Percentiles rank a stretch among this genome's conserved stretches.
Evolutionary conservation across 306 rosid genomes (phyloP).

Genomic region (Fragaria ananassa): DNA sequence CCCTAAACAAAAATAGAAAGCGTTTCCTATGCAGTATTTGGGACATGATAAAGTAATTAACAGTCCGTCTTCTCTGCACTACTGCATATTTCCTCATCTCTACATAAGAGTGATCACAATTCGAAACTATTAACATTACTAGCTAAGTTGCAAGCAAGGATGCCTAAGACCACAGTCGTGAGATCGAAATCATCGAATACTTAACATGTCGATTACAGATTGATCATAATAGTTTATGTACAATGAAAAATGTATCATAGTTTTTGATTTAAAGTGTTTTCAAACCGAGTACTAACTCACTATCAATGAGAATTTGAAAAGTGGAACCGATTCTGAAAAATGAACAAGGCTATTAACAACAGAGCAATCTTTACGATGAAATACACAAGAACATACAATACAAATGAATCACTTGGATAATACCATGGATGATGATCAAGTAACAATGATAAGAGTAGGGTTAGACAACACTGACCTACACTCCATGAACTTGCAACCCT

Average conservation of each 20-base stretch:
- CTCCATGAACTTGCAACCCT: conserved; percentile 46
- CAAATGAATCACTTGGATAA: background rate
- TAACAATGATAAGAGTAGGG: background rate
- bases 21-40: background rate
- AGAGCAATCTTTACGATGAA: background rate
- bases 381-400: background rate
- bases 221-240: background rate
- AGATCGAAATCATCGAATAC: background rate
- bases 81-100: background rate
- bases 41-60: background rate
- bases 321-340: background rate
- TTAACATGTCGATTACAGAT: background rate
- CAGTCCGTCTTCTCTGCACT: background rate
- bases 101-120: no score
- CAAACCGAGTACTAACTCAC: background rate
- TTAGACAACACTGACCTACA: conserved; percentile 52
- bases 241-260: background rate
- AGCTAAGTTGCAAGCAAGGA: background rate
- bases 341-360: background rate
- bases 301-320: background rate
- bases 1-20: background rate
- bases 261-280: background rate
- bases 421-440: background rate
- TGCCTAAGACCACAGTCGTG: background rate
- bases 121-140: background rate